Evolutionary conservation across 306 rosid genomes (phyloP), one percentile per base, ranked within the genome.

Genomic region (Fragaria iinumae): DNA sequence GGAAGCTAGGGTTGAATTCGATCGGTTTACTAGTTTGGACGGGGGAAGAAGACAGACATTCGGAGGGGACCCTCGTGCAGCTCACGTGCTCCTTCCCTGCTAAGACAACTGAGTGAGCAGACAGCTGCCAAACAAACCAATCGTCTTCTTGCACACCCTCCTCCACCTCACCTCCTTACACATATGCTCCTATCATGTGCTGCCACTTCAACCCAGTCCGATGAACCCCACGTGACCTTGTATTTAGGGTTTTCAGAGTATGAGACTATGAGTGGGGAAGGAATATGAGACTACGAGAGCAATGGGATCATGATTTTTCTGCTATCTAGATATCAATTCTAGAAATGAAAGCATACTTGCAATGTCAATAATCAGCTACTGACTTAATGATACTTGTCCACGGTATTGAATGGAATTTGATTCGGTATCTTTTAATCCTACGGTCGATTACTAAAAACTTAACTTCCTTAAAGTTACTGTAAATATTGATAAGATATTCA

Each of bases 21-120:
- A 32, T 32, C 36, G 4, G 21, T 53, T 52, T 67, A 69, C 77
- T 71, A 13, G 76, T 79, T 56, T 82, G 85, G 86, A 87, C 72
- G 80, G 66, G 80, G 62, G 83, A 78, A 65, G 60, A 82, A 81
- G 83, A 82, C 80, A 90, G 79, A 87, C 85, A 87, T 84, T 88
- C 78, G 72, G 76, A 81, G 71, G 80, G 90, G 85, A 66, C 83
- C 91, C 80, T 48, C 83, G 81, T 39, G 43, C 43, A 39, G 43
- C 43, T 39, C 43, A 39, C 43, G 92, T 83, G 84, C 77, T 64
- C 75, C 56, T 2, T 9, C 80, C 12, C 52, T 63, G 75, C 79
- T 49, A 47, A 74, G 84, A 68, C 79, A 83, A 82, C 47, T 0
- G 47, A 43, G 47, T 43, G 47, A 43, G 47, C 70, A 56, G 84